Base-by-base conservation (phyloP, 1,284 basidiomycete genomes). In the Rhodofomes roseus region DNA sequence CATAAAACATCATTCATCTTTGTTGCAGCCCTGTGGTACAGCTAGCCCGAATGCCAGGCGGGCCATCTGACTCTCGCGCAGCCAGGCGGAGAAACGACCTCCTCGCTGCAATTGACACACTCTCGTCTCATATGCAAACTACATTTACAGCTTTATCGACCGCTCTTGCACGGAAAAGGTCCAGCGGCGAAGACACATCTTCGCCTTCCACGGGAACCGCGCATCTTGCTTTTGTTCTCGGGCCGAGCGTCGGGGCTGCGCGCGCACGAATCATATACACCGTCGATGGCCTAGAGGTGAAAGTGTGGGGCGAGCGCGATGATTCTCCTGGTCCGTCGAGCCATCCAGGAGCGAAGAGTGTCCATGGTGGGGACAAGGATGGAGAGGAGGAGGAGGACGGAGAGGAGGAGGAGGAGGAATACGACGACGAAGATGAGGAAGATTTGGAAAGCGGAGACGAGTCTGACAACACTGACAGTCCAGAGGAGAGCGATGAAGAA, bases 81-180 rank as follows among this genome's bases (percentile, higher is more conserved):
- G 70, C 76, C 6, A 90, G 84, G 73, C 83, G 83, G 62, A 80
- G 85, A 11, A 73, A 74, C 5, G 86, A 89, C 29, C 71, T 91
- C 1, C 68, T 90, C 6, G 72, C 77, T 2, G 81, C 87, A 1
- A 86, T 85, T 57, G 89, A 92, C 66, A 84, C 80, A 0, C 79
- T 92, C n/a, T 75, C 82, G 0, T 90, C 86, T 1, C 89, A 91
- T 70, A 75, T 92, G 9, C 77, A 80, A 52, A 87, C 88, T 0
- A 90, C 89, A 0, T 92, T 90, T 68, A 79, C 82, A 4, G 81
- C 86, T 0, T 76, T 92, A 1, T 87, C 87, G 1, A 85, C 83
- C 0, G 84, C 88, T 1, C 74, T 87, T 41, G 83, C 83, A 1
- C 76, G 69, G 41, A 52, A 25, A 54, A 61, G 37, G 40, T 14